Conservation (phyloP, 75 land plant genomes). For the Gnetum montanum region DNA sequence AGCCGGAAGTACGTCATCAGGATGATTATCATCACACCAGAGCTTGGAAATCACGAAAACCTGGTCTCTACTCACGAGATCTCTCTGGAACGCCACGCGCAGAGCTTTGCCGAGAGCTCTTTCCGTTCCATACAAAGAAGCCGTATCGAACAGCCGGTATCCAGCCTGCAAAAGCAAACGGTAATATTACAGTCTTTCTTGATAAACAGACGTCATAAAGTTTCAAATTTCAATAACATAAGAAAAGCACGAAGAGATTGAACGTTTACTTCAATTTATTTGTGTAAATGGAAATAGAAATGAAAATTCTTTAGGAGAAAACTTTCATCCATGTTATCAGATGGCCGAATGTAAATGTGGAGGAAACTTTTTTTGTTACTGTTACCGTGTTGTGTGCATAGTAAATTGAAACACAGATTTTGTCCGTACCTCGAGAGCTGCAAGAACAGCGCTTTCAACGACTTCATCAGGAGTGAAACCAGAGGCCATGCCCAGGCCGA, state of each 20-base stretch:
- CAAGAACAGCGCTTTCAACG: neutral
- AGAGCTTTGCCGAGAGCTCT: constrained; percentile 34
- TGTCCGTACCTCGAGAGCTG: neutral
- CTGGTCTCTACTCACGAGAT: constrained; percentile 32
- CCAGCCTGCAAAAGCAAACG: constrained; percentile 23
- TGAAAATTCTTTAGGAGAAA: too few species aligned
- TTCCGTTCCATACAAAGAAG: constrained; percentile 29
- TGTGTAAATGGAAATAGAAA: too few species aligned
- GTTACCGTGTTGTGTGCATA: too few species aligned
- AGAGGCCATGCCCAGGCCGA: constrained; percentile 1
- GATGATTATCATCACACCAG: constrained; percentile 17
- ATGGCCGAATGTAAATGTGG: too few species aligned
- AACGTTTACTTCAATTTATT: too few species aligned
- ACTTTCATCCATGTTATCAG: too few species aligned
- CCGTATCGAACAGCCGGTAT: constrained; percentile 56
- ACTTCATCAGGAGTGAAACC: neutral
- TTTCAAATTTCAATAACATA: neutral
- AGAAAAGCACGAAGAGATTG: neutral
- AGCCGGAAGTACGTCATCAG: constrained; percentile 33
- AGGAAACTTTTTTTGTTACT: too few species aligned
- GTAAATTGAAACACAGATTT: neutral
- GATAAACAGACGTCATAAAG: neutral
- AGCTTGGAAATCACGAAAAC: constrained; percentile 42
- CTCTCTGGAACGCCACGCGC: constrained; percentile 13
- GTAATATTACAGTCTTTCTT: neutral